A percentile compares a stretch with the other conserved stretches of the same genome.
Evolutionary conservation across 257 asterid species (phyloP).

Genomic region (Petunia secreta): DNA sequence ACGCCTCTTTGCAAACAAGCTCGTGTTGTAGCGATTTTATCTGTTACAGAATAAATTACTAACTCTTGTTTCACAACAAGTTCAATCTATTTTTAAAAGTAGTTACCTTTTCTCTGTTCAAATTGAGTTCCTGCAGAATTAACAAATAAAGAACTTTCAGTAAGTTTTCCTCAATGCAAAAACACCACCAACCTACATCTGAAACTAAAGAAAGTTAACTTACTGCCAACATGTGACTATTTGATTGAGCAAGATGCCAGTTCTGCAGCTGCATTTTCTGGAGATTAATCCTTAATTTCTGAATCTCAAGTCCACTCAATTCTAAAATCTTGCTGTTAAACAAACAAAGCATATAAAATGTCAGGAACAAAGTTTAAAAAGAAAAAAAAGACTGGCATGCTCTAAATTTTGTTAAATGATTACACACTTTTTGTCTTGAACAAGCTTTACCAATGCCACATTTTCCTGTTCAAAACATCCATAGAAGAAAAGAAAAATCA

Average conservation of each 20-base stretch:
- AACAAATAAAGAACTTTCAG: constrained; percentile 7
- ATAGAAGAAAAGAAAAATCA: constrained; percentile 17
- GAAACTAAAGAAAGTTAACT: constrained; percentile 30
- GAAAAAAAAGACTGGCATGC: neutral
- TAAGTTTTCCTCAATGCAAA: neutral
- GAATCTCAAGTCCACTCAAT: constrained; percentile 72
- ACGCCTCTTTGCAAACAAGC: constrained; percentile 67
- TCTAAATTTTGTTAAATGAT: neutral
- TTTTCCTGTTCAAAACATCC: constrained; percentile 65
- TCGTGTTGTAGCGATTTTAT: constrained; percentile 74
- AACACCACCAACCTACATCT: neutral
- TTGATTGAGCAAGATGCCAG: constrained; percentile 84
- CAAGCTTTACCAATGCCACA: constrained; percentile 65
- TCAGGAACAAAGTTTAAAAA: neutral
- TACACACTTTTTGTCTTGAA: constrained; percentile 77
- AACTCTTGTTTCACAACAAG: neutral
- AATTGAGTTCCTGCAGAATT: constrained; percentile 69
- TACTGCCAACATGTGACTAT: constrained; percentile 76
- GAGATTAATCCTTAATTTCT: constrained; percentile 57
- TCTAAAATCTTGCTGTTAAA: constrained; percentile 76
- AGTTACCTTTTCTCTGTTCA: constrained; percentile 72
- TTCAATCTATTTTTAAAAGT: neutral
- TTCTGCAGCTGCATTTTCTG: constrained; percentile 88
- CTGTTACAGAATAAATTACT: constrained; percentile 42
- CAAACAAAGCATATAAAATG: constrained; percentile 15